Evolutionary conservation across 345 rosid species (phyloP).

Genomic region (Dipteronia sinensis): DNA sequence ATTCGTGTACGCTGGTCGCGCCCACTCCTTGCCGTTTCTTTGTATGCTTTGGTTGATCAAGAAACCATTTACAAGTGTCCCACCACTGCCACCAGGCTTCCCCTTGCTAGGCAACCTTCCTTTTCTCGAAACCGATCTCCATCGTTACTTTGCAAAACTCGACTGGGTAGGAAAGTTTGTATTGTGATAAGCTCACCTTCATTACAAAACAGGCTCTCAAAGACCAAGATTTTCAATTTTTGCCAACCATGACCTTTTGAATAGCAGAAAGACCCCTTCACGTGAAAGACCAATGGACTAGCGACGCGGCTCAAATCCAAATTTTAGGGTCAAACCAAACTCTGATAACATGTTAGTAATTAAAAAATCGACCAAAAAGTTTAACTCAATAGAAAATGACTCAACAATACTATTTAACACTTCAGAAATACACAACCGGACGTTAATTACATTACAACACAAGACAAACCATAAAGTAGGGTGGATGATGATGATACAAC

Average conservation of each 20-base stretch:
- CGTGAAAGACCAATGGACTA: no score
- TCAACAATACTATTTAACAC: no score
- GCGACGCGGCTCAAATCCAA: no score
- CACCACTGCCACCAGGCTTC: slow-evolving; percentile 23
- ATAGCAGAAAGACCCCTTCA: background rate
- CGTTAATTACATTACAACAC: no score
- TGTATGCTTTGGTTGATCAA: slow-evolving; percentile 5
- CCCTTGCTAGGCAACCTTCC: slow-evolving; percentile 33
- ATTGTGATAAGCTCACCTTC: slow-evolving; percentile 26
- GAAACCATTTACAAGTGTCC: slow-evolving; percentile 13
- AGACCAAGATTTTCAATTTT: slow-evolving; percentile 25
- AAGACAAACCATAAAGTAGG: no score
- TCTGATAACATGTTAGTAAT: no score
- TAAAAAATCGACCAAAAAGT: no score
- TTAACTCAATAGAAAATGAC: no score
- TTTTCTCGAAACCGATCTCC: slow-evolving; percentile 26
- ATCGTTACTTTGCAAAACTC: slow-evolving; percentile 20
- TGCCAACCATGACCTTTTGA: slow-evolving; percentile 26
- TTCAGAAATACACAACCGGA: no score
- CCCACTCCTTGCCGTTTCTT: background rate
- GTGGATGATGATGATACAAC: no score
- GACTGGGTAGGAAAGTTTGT: slow-evolving; percentile 23
- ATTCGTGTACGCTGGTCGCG: no score
- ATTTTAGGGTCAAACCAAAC: no score
- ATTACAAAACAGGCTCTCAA: slow-evolving; percentile 21